Conservation (phyloP, 768 basidiomycete genomes). For the Austroboletus eburneus region DNA sequence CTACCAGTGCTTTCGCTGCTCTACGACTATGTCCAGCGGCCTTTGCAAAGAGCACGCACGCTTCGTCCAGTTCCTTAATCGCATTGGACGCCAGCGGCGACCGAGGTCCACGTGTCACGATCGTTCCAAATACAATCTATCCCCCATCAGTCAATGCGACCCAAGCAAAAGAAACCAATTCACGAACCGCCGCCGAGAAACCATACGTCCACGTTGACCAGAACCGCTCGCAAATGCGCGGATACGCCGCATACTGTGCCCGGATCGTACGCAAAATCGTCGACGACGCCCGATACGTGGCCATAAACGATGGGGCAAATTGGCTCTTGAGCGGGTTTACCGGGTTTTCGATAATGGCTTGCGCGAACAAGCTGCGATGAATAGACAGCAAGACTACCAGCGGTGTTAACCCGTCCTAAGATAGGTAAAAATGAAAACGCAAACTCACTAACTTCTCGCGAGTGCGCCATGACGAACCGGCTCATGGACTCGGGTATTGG, state of each 20-base stretch:
- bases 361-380: conserved; percentile 66
- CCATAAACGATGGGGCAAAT: conserved; percentile 63
- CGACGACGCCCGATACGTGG: conserved; percentile 54
- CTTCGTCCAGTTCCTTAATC: conserved; percentile 65
- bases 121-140: conserved; percentile 75
- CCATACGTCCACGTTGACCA: conserved; percentile 64
- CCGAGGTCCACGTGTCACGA: conserved; percentile 69
- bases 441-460: conserved; percentile 35
- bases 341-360: conserved; percentile 66
- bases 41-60: conserved; percentile 60
- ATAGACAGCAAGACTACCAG: conserved; percentile 54
- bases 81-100: conserved; percentile 65
- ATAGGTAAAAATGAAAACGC: background rate
- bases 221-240: conserved; percentile 48
- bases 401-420: conserved; percentile 2
- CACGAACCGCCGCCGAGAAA: conserved; percentile 47
- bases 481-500: conserved; percentile 33
- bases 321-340: conserved; percentile 60
- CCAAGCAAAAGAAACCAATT: conserved; percentile 9
- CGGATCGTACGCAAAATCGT: conserved; percentile 50
- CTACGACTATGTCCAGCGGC: conserved; percentile 56
- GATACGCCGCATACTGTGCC: conserved; percentile 45
- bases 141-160: background rate
- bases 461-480: conserved; percentile 35
- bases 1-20: conserved; percentile 61